These are phyloP conservation scores for Metschnikowia anglica DNA, from an alignment of 805 yeast species.

Conservation along the genomic window DNA sequence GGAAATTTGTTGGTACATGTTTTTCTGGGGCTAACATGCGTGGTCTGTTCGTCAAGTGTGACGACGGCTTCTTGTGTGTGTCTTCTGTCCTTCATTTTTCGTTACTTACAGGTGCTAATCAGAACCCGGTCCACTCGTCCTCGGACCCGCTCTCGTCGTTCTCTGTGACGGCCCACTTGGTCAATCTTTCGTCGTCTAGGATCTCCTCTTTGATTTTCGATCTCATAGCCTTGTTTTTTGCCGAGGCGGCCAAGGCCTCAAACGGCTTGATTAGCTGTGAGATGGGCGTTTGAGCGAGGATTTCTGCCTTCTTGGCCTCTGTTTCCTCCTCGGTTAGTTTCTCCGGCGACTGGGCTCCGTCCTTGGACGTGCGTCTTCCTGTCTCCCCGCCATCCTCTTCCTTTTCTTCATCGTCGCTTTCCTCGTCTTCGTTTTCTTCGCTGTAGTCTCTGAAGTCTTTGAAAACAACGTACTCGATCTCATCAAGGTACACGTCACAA, in stretches of 20 bases:
- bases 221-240: slow-evolving; percentile 61
- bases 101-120: not conserved
- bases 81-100: slow-evolving; percentile 1
- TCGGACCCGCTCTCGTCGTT: slow-evolving; percentile 26
- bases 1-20: too few relatives aligned
- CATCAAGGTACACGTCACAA: slow-evolving; percentile 81
- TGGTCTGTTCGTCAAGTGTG: too few relatives aligned
- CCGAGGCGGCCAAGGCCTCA: slow-evolving; percentile 46
- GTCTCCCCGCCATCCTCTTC: slow-evolving; percentile 8
- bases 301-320: slow-evolving; percentile 27
- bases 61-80: not conserved
- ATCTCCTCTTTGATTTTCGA: slow-evolving; percentile 65
- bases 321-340: slow-evolving; percentile 12
- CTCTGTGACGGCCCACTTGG: slow-evolving; percentile 58
- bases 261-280: slow-evolving; percentile 60
- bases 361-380: slow-evolving; percentile 22
- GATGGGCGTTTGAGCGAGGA: slow-evolving; percentile 52
- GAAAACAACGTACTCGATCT: slow-evolving; percentile 66
- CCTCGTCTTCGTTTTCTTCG: slow-evolving; percentile 41
- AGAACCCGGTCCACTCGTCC: slow-evolving; percentile 26
- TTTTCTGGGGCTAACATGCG: too few relatives aligned
- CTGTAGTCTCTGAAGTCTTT: slow-evolving; percentile 41
- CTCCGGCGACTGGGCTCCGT: slow-evolving; percentile 34
- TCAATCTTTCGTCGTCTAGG: slow-evolving; percentile 59
- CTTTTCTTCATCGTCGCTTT: slow-evolving; percentile 32